phyloP scores from a whole-genome alignment of 176 grass and related monocot species.

The Carex pumila region DNA sequence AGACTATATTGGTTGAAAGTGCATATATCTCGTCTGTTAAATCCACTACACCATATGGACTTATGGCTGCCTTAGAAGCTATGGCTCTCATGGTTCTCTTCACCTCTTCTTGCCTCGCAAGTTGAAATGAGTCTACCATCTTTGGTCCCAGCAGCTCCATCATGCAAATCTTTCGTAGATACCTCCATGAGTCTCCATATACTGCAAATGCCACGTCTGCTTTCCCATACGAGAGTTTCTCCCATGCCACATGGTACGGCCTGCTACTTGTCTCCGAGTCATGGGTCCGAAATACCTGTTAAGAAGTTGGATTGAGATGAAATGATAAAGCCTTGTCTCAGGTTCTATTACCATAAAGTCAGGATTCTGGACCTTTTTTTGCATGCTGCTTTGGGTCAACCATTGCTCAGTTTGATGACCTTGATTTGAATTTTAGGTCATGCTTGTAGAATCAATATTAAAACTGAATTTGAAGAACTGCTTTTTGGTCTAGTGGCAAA shows the following conservation, averaged over 20 bases:
- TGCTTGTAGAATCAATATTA: neutral
- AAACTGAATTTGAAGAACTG: neutral
- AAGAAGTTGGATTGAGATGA: neutral
- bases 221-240: slow-evolving; percentile 6
- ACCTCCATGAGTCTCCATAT: slow-evolving; percentile 12
- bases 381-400: neutral
- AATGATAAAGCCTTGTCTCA: neutral
- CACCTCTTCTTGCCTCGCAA: slow-evolving; percentile 5
- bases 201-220: neutral
- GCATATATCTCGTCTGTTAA: neutral
- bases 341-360: neutral
- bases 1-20: slow-evolving; percentile 5
- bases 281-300: neutral
- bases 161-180: slow-evolving; percentile 14
- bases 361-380: neutral
- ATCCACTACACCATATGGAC: neutral
- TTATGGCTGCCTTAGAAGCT: neutral
- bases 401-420: neutral
- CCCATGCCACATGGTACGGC: neutral
- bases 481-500: too few species aligned
- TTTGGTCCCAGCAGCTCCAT: neutral
- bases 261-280: neutral
- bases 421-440: neutral
- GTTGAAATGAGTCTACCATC: slow-evolving; percentile 1
- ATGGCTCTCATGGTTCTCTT: neutral